Conservation (phyloP, 176 grass and related monocot genomes). For the Zizania latifolia region DNA sequence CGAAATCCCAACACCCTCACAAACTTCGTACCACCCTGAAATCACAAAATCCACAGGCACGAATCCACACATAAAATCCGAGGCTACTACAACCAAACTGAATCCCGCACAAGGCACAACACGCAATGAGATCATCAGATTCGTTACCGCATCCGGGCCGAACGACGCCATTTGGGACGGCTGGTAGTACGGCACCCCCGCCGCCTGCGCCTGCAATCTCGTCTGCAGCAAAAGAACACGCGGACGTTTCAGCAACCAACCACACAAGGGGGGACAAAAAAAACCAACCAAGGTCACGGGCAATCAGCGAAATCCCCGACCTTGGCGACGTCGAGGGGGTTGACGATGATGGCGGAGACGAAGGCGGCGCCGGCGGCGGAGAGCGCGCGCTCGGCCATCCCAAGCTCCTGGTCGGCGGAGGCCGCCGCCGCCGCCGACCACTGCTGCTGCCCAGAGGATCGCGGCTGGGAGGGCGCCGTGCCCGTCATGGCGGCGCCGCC, state of each 20-base stretch:
- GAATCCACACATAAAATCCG: background rate
- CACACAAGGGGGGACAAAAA: background rate
- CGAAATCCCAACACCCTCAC: too few relatives aligned
- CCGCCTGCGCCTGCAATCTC: slow-evolving; percentile 89
- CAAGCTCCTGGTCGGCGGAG: too few relatives aligned
- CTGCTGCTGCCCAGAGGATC: too few relatives aligned
- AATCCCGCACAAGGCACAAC: background rate
- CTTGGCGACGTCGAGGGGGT: slow-evolving; percentile 95
- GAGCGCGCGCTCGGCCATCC: slow-evolving; percentile 64
- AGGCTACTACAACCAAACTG: background rate
- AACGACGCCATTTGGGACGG: slow-evolving; percentile 66
- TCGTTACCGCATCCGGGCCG: slow-evolving; percentile 51
- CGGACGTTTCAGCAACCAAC: slow-evolving; percentile 2
- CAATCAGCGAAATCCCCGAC: slow-evolving; percentile 13
- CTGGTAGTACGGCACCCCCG: slow-evolving; percentile 69
- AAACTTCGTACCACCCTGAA: background rate
- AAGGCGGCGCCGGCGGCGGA: slow-evolving; percentile 85
- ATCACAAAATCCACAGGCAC: background rate
- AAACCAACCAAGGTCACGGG: background rate
- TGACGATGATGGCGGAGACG: slow-evolving; percentile 79
- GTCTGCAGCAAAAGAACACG: slow-evolving; percentile 45
- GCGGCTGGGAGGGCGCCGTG: too few relatives aligned
- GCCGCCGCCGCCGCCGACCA: too few relatives aligned
- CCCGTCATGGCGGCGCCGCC: too few relatives aligned
- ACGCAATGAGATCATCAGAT: background rate